Conservation (phyloP, 768 basidiomycete genomes). For the Hericium coralloides region DNA sequence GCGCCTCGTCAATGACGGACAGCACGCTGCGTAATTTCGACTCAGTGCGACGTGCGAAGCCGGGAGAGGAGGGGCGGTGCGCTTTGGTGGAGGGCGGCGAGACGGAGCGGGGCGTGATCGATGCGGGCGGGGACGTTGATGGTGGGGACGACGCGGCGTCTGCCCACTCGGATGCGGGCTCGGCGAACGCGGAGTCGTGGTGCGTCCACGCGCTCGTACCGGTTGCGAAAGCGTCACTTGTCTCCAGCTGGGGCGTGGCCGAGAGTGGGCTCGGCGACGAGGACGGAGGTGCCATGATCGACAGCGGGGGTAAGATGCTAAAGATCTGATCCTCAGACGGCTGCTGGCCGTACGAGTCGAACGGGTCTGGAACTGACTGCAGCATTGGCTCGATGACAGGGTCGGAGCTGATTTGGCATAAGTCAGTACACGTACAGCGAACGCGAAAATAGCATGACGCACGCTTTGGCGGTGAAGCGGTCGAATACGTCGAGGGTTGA, state of each 20-base stretch:
- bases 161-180: slow-evolving; percentile 47
- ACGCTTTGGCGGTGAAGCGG: slow-evolving; percentile 80
- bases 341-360: slow-evolving; percentile 84
- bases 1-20: slow-evolving; percentile 60
- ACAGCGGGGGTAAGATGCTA: slow-evolving; percentile 82
- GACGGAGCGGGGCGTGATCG: slow-evolving; percentile 31
- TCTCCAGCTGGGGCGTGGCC: slow-evolving; percentile 24
- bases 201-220: slow-evolving; percentile 16
- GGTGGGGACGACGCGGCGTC: slow-evolving; percentile 14
- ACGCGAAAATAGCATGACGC: slow-evolving; percentile 23
- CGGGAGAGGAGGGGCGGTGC: slow-evolving; percentile 8
- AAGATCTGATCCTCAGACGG: slow-evolving; percentile 89
- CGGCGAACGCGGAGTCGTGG: slow-evolving; percentile 13
- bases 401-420: slow-evolving; percentile 50
- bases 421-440: slow-evolving; percentile 7
- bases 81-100: slow-evolving; percentile 29
- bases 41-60: slow-evolving; percentile 28
- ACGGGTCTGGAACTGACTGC: slow-evolving; percentile 84
- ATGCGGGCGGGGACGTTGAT: slow-evolving; percentile 13
- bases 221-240: slow-evolving; percentile 7
- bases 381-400: slow-evolving; percentile 88
- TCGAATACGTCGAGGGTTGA: slow-evolving; percentile 92
- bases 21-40: slow-evolving; percentile 66
- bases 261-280: slow-evolving; percentile 53
- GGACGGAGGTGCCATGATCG: slow-evolving; percentile 48